These are phyloP conservation scores for Plasmodium sp. DNA, from an alignment of 169 alveolate genomes.

Conservation along the genomic window DNA sequence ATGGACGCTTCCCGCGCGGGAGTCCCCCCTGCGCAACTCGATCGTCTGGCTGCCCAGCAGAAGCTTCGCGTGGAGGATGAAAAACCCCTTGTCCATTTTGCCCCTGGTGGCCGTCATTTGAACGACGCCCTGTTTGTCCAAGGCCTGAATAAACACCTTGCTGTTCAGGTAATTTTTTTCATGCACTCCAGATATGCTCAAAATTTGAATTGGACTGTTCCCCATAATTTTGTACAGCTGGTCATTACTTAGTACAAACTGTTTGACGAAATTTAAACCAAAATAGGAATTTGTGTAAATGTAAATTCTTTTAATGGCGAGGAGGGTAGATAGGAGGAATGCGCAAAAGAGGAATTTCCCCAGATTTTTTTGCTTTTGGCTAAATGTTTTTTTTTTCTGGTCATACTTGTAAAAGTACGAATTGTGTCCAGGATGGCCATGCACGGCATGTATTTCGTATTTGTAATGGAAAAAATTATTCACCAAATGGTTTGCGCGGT, in stretches of 20 bases:
- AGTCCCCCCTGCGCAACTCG: constrained; percentile 7
- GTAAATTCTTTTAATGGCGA: constrained; percentile 44
- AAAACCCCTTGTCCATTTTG: neutral
- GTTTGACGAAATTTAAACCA: constrained; percentile 59
- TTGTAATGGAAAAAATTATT: neutral
- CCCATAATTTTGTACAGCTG: constrained; percentile 20
- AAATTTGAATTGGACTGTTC: constrained; percentile 54
- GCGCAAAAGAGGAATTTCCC: constrained; percentile 18
- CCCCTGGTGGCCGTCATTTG: constrained; percentile 61
- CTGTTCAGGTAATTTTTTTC: constrained; percentile 67
- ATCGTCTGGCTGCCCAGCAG: constrained; percentile 2
- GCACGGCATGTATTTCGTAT: constrained; percentile 46
- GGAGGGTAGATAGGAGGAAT: constrained; percentile 19
- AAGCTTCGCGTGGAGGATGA: constrained; percentile 31
- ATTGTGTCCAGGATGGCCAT: constrained; percentile 36
- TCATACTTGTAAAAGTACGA: constrained; percentile 65
- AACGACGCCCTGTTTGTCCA: constrained; percentile 46
- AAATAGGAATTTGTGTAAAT: constrained; percentile 62
- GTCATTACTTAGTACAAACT: constrained; percentile 44
- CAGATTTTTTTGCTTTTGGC: constrained; percentile 26
- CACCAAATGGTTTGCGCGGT: neutral
- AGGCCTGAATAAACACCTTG: constrained; percentile 42
- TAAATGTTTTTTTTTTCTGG: constrained; percentile 36
- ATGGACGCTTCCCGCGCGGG: neutral
- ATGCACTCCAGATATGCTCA: constrained; percentile 64